Evolutionary conservation across 441 rosid species (phyloP), one percentile per base, ranked within the genome.

Genomic region (Erodium trifolium): DNA sequence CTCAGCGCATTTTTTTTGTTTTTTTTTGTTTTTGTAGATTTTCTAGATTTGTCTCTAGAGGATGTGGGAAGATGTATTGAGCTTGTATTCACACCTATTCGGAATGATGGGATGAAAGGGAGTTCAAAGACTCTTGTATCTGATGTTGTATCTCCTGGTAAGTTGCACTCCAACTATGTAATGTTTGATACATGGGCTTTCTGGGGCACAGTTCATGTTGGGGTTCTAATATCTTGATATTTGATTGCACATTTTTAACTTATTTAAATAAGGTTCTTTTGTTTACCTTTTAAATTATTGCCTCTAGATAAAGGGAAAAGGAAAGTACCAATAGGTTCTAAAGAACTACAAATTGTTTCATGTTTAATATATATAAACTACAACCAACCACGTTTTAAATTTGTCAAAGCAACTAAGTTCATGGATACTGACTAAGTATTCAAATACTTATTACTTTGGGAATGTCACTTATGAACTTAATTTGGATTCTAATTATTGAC

Each of bases 91-190:
- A 83, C 85, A 74, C 99, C 99, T 70, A 72, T 88, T 64, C 93
- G 98, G 70, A 84, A 87, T 70, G 98, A 94, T 87, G 99, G 96
- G 66, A 74, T 68, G 66, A 82, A 78, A 78, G 99, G 99, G 79
- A 82, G 70, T 72, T 80, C 92, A 60, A 80, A 72, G 84, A 86
- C 85, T 81, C 78, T 92, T 66, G 72, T 78, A 68, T 85, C 99
- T 72, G 82, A 84, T 76, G 82, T 65, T 47, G 86, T 94, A 72
- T 78, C 84, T 67, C 92, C 98, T 66, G 99, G 99, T 94, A 81
- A 78, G 87, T 73, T 66, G 18, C 70, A 65, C 9, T 51, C 65
- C 62, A 45, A 64, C 70, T 27, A 63, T 23, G 34, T 45, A 69
- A 53, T 65, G 65, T 67, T 65, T 12, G 69, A 37, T 39, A 18